A percentile compares a stretch with the other conserved stretches of the same genome.
Conservation (phyloP, 495 filamentous ascomycete species). For the Aspergillus panamensis region DNA sequence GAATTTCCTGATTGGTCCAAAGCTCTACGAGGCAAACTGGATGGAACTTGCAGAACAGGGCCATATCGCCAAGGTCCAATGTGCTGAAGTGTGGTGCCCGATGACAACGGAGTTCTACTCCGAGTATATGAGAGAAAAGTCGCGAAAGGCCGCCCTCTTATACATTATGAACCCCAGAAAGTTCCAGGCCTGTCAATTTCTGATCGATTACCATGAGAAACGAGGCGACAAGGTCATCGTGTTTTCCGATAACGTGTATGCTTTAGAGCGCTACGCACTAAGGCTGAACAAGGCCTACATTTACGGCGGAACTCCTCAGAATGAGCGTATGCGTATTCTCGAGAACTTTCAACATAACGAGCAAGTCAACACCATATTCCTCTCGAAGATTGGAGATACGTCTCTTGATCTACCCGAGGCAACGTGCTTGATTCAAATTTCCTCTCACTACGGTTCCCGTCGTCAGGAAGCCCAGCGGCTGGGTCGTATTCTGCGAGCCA, state of each 20-base stretch:
- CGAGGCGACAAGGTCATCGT: conserved; percentile 98
- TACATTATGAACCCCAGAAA: conserved; percentile 98
- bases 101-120: conserved; percentile 99
- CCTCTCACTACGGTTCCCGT: conserved; percentile 95
- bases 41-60: conserved; percentile 97
- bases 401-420: conserved; percentile 95
- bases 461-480: conserved; percentile 95
- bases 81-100: conserved; percentile 98
- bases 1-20: conserved; percentile 96
- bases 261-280: conserved; percentile 77
- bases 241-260: conserved; percentile 98
- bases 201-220: conserved; percentile 96
- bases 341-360: conserved; percentile 97
- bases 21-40: conserved; percentile 98
- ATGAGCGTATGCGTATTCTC: conserved; percentile 83
- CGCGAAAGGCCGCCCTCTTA: conserved; percentile 66
- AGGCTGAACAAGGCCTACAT: conserved; percentile 89
- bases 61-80: conserved; percentile 96
- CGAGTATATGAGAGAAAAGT: conserved; percentile 77
- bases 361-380: conserved; percentile 89
- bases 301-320: conserved; percentile 82
- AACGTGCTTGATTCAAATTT: conserved; percentile 97
- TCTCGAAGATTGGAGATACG: conserved; percentile 97
- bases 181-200: conserved; percentile 93
- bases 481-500: conserved; percentile 91